These are phyloP conservation scores for Phaseolus coccineus DNA, from an alignment of 331 rosid species.

Conservation along the genomic window DNA sequence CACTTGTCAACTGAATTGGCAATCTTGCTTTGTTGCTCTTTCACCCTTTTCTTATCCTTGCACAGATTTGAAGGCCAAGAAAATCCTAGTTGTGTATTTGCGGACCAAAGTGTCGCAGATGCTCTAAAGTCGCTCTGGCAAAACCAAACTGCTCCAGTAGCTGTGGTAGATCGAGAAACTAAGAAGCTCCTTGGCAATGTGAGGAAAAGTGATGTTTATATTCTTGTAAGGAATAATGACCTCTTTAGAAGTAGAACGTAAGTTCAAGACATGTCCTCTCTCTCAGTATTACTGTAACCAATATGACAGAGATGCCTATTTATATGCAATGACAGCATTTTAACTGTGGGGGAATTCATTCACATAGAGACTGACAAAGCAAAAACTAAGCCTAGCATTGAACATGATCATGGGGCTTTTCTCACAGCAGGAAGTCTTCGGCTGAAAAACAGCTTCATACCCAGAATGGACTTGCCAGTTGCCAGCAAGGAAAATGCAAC, in stretches of 20 bases:
- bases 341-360: constrained; percentile 61
- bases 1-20: constrained; percentile 19
- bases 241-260: constrained; percentile 54
- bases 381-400: constrained; percentile 31
- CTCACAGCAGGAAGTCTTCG: constrained; percentile 44
- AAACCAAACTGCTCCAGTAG: constrained; percentile 54
- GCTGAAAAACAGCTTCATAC: constrained; percentile 43
- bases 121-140: constrained; percentile 57
- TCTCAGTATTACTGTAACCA: not conserved
- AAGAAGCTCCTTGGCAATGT: constrained; percentile 66
- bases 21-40: constrained; percentile 6
- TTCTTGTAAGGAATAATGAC: constrained; percentile 54
- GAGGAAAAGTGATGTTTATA: constrained; percentile 57
- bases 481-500: constrained; percentile 61
- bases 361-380: constrained; percentile 40
- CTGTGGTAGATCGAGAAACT: constrained; percentile 52
- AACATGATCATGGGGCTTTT: constrained; percentile 43
- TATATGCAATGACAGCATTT: constrained; percentile 46
- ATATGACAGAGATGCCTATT: constrained; percentile 24
- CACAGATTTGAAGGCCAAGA: constrained; percentile 63
- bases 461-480: constrained; percentile 61
- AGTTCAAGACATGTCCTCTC: constrained; percentile 39
- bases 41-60: constrained; percentile 30
- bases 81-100: constrained; percentile 55
- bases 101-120: constrained; percentile 65